Evolutionary conservation across 257 asterid genomes (phyloP).

Genomic region (Petrea volubilis): DNA sequence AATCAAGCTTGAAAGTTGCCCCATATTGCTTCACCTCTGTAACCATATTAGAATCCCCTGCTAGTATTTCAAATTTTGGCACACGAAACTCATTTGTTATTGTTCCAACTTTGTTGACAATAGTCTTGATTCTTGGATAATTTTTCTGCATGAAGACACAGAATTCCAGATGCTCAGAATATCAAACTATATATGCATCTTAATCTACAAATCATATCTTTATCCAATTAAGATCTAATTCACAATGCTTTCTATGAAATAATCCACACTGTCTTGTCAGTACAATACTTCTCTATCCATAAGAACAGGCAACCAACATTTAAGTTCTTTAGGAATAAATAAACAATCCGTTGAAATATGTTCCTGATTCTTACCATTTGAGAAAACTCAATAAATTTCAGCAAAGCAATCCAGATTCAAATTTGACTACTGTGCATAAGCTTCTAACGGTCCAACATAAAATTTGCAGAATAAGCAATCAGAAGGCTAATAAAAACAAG

Average conservation of each 20-base stretch:
- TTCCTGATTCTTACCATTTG: neutral
- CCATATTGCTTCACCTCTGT: conserved; percentile 91
- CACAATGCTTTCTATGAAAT: neutral
- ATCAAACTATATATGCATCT: neutral
- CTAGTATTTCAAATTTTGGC: conserved; percentile 89
- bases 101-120: conserved; percentile 88
- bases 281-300: neutral
- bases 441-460: conserved; percentile 5
- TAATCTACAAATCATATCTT: conserved; percentile 2
- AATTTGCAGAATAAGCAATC: conserved; percentile 5
- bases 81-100: conserved; percentile 90
- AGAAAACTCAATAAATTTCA: conserved; percentile 9
- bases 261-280: neutral
- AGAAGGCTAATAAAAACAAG: neutral
- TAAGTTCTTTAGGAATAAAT: neutral
- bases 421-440: conserved; percentile 8
- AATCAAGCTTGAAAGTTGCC: conserved; percentile 94
- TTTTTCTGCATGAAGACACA: conserved; percentile 59
- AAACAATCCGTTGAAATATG: neutral
- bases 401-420: neutral
- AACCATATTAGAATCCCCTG: conserved; percentile 80
- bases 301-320: neutral
- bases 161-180: neutral
- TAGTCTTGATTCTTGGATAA: conserved; percentile 84
- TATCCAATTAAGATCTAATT: neutral